Percentiles rank a stretch among this genome's conserved stretches.
These are phyloP conservation scores for Clitopilus hobsonii DNA, from an alignment of 768 basidiomycete species.

Conservation along the genomic window DNA sequence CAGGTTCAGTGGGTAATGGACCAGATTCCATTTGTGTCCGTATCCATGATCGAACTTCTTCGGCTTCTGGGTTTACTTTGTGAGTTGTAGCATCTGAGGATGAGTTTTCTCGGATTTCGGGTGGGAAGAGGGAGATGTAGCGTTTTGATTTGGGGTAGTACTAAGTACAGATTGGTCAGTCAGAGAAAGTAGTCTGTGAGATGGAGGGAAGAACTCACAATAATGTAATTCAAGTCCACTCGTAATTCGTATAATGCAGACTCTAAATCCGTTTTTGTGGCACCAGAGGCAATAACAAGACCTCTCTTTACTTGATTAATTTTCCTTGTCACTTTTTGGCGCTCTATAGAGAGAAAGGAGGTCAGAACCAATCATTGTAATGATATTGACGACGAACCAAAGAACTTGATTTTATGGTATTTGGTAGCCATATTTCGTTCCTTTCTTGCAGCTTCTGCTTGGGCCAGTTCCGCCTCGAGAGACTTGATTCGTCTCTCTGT, in stretches of 20 bases:
- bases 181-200: not conserved
- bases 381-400: conserved; percentile 48
- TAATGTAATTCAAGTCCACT: conserved; percentile 88
- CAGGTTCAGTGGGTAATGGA: conserved; percentile 57
- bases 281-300: conserved; percentile 30
- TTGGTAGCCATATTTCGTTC: conserved; percentile 69
- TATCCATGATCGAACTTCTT: conserved; percentile 57
- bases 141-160: conserved; percentile 83
- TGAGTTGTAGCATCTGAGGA: conserved; percentile 19
- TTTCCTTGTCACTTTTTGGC: conserved; percentile 80
- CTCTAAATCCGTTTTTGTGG: conserved; percentile 38
- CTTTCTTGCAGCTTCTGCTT: conserved; percentile 57
- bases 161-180: conserved; percentile 27
- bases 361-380: not conserved
- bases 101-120: conserved; percentile 45
- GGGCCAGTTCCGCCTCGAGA: conserved; percentile 68
- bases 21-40: conserved; percentile 55
- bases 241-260: conserved; percentile 55
- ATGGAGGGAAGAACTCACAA: conserved; percentile 40
- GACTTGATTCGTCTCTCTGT: conserved; percentile 76
- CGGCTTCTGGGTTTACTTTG: conserved; percentile 46
- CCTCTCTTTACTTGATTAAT: conserved; percentile 64
- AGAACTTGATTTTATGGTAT: conserved; percentile 94
- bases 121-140: conserved; percentile 88
- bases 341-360: conserved; percentile 49